phyloP scores from a whole-genome alignment of 2,329 filamentous ascomycete species.

The Zasmidium cellare region DNA sequence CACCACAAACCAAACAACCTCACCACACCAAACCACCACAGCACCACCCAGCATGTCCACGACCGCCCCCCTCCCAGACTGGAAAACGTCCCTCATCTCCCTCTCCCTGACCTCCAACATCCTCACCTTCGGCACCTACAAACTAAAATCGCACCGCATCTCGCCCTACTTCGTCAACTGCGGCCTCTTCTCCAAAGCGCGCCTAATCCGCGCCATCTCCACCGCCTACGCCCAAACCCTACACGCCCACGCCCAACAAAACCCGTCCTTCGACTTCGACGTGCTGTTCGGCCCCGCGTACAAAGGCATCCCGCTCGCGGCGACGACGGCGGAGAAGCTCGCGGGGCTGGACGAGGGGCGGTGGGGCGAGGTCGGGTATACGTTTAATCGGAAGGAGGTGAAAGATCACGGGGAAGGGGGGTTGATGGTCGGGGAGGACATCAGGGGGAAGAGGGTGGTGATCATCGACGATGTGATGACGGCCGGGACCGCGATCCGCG shows the following conservation, averaged over 20 bases:
- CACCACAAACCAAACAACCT: too few relatives aligned
- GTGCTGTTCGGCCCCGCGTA: conserved; percentile 93
- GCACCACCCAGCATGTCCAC: background rate
- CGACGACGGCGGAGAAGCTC: conserved; percentile 74
- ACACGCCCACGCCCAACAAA: conserved; percentile 43
- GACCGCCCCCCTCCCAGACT: conserved; percentile 41
- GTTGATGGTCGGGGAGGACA: conserved; percentile 80
- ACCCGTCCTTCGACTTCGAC: conserved; percentile 64
- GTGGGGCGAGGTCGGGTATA: conserved; percentile 74
- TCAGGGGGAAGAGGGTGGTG: conserved; percentile 82
- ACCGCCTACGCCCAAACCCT: conserved; percentile 73
- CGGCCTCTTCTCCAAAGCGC: conserved; percentile 80
- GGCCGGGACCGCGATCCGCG: conserved; percentile 88
- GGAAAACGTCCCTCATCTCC: conserved; percentile 73
- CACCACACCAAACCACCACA: background rate
- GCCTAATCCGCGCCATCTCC: conserved; percentile 74
- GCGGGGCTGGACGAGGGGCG: conserved; percentile 64
- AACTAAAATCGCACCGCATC: conserved; percentile 84
- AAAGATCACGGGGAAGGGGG: conserved; percentile 97
- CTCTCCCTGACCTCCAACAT: conserved; percentile 68
- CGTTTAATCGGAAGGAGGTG: conserved; percentile 93
- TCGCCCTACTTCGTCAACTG: conserved; percentile 99
- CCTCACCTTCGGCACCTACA: conserved; percentile 80
- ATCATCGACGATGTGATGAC: conserved; percentile 98
- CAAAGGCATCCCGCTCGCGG: conserved; percentile 92